phyloP scores from a whole-genome alignment of 1,284 basidiomycete species.

The Hortiboletus rubellus region DNA sequence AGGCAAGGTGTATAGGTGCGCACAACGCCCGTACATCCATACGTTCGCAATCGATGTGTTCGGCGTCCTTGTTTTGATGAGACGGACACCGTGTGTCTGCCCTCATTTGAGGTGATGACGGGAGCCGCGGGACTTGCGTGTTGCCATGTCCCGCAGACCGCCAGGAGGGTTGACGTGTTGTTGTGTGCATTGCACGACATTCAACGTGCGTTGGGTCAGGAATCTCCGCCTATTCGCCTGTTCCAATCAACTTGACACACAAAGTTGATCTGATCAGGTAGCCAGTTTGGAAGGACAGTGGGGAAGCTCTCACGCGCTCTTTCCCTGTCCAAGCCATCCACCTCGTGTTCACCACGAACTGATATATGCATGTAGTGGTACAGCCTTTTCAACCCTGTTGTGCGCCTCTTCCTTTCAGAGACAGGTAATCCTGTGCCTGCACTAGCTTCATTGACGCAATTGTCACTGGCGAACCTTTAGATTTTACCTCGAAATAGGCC shows the following conservation, averaged over 20 bases:
- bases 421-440: slow-evolving; percentile 16
- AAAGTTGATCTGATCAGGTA: slow-evolving; percentile 13
- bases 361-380: slow-evolving; percentile 14
- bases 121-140: not conserved
- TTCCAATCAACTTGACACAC: slow-evolving; percentile 7
- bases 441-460: slow-evolving; percentile 10
- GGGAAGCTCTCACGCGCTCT: slow-evolving; percentile 11
- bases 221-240: not conserved
- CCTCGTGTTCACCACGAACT: slow-evolving; percentile 31
- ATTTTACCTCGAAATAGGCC: slow-evolving; percentile 26
- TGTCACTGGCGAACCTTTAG: slow-evolving; percentile 14
- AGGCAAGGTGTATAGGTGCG: slow-evolving; percentile 19
- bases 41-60: slow-evolving; percentile 14
- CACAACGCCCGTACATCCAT: slow-evolving; percentile 11
- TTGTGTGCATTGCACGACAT: slow-evolving; percentile 7
- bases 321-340: slow-evolving; percentile 11
- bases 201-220: not conserved
- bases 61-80: slow-evolving; percentile 28
- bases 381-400: slow-evolving; percentile 11
- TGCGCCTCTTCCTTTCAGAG: not conserved
- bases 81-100: slow-evolving; percentile 4
- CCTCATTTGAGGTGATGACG: slow-evolving; percentile 8
- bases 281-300: slow-evolving; percentile 6
- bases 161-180: slow-evolving; percentile 1
- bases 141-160: slow-evolving; percentile 3